These are phyloP conservation scores for Glomus cerebriforme DNA, from an alignment of 192 early-diverging fungal species.

Conservation along the genomic window DNA sequence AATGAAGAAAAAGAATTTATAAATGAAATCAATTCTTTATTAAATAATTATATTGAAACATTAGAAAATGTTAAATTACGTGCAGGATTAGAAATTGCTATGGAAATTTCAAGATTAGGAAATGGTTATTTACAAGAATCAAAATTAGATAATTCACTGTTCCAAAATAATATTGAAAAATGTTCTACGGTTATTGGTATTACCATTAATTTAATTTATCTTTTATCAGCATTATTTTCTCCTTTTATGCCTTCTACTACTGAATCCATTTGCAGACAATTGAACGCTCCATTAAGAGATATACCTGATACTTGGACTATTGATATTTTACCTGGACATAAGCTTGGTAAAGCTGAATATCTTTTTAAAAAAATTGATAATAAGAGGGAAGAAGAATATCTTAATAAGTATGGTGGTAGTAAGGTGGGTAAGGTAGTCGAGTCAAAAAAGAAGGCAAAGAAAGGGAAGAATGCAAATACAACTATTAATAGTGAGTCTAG, in stretches of 20 bases:
- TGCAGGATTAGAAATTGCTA: constrained; percentile 76
- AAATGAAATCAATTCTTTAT: constrained; percentile 78
- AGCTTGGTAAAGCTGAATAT: constrained; percentile 84
- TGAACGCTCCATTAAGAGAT: constrained; percentile 78
- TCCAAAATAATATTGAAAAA: constrained; percentile 68
- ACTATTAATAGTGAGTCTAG: neutral
- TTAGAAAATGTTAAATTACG: constrained; percentile 87
- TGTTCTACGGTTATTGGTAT: constrained; percentile 88
- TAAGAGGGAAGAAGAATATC: constrained; percentile 77
- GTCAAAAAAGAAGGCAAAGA: neutral
- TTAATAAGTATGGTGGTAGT: constrained; percentile 80
- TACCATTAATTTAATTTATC: constrained; percentile 86
- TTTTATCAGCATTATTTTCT: constrained; percentile 81
- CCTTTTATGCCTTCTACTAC: constrained; percentile 93
- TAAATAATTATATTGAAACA: constrained; percentile 74
- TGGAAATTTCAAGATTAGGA: constrained; percentile 94
- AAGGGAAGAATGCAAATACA: neutral
- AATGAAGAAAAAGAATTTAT: constrained; percentile 72
- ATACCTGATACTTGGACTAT: constrained; percentile 76
- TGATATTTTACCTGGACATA: constrained; percentile 83
- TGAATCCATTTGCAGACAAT: constrained; percentile 75
- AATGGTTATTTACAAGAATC: constrained; percentile 95
- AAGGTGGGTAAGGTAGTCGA: neutral
- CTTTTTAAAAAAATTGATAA: constrained; percentile 91
- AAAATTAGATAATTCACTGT: constrained; percentile 88